Conservation (phyloP, 768 basidiomycete genomes). For the Suillus ampliporus region DNA sequence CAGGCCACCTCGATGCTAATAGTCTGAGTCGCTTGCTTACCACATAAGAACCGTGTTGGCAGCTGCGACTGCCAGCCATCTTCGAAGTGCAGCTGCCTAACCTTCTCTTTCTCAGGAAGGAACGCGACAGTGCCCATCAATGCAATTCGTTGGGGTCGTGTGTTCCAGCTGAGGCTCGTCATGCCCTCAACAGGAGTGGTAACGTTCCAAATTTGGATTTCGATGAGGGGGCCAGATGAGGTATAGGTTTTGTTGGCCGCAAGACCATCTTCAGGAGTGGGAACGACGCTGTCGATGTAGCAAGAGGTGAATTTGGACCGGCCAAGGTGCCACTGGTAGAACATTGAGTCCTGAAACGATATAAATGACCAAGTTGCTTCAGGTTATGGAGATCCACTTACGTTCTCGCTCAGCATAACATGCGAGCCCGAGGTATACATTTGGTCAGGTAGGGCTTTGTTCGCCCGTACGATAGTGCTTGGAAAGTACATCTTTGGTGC, state of each 20-base stretch:
- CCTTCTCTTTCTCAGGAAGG: too few relatives aligned
- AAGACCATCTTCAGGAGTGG: constrained; percentile 11
- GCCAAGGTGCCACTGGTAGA: constrained; percentile 22
- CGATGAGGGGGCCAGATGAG: constrained; percentile 16
- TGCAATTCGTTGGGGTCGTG: constrained; percentile 16
- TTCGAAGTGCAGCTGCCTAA: too few relatives aligned
- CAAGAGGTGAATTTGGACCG: constrained; percentile 22
- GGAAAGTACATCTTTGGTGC: neutral
- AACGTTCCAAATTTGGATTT: constrained; percentile 26
- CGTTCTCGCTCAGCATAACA: constrained; percentile 1
- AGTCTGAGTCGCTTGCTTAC: constrained; percentile 5
- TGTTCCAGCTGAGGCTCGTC: constrained; percentile 21
- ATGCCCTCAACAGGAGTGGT: constrained; percentile 11
- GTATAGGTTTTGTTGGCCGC: constrained; percentile 20
- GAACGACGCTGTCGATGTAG: constrained; percentile 23
- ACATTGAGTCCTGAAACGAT: constrained; percentile 25
- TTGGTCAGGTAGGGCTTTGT: neutral
- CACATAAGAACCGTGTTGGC: constrained; percentile 16
- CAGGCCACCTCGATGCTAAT: constrained; percentile 23
- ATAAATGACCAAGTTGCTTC: neutral
- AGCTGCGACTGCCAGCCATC: too few relatives aligned
- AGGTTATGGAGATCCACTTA: neutral
- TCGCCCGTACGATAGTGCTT: too few relatives aligned
- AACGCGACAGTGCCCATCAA: constrained; percentile 23
- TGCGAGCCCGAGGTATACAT: neutral